phyloP scores from a whole-genome alignment of 208 protist genomes.

The Porcisia hertigi region DNA sequence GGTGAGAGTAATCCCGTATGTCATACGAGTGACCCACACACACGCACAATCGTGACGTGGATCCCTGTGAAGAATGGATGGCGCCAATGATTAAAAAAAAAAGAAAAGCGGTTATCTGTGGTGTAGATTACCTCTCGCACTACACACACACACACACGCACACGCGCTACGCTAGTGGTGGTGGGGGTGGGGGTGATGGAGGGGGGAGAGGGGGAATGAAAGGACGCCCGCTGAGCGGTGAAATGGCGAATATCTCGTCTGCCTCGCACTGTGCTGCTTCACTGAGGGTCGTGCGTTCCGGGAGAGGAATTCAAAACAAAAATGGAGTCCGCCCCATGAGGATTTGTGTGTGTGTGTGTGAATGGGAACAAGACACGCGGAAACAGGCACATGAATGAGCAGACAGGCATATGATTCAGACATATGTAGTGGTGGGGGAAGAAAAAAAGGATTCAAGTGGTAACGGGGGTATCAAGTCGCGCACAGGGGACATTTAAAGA shows the following conservation, averaged over 20 bases:
- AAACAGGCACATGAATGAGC: not conserved
- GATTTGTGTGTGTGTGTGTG: conserved; percentile 1
- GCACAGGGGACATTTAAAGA: not conserved
- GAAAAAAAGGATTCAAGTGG: not conserved
- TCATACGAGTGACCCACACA: no score
- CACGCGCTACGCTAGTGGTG: not conserved
- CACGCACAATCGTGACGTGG: no score
- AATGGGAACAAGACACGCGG: not conserved
- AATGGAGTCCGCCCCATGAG: not conserved
- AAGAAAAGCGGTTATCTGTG: no score
- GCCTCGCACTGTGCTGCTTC: no score
- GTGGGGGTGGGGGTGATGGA: not conserved
- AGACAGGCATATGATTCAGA: not conserved
- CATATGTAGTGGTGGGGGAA: not conserved
- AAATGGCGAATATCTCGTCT: no score
- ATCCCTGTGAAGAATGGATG: no score
- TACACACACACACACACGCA: conserved; percentile 2
- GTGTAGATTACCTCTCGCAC: not conserved
- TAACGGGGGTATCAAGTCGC: not conserved
- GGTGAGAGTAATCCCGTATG: no score
- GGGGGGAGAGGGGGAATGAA: conserved; percentile 6
- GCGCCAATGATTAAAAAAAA: no score
- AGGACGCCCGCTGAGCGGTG: not conserved
- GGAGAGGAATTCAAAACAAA: no score
- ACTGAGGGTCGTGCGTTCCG: no score